A percentile compares a stretch with the other conserved stretches of the same genome.
These are phyloP conservation scores for Crithidia bombi DNA, from an alignment of 208 protist genomes.

Conservation along the genomic window DNA sequence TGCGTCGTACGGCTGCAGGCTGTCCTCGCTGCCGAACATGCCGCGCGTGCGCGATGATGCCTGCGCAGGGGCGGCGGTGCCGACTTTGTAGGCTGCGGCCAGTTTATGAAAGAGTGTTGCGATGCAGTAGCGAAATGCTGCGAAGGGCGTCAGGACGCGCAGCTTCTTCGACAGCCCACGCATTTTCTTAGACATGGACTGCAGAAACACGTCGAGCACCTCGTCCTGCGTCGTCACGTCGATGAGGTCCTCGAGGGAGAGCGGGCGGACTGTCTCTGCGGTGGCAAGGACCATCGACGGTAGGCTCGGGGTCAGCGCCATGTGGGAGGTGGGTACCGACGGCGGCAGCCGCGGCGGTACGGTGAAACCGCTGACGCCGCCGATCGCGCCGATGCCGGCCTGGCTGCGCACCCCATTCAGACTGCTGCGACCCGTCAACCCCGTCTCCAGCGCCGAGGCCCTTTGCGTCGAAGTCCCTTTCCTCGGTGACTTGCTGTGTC, in stretches of 20 bases:
- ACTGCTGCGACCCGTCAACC: not conserved
- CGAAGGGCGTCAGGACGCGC: constrained; percentile 29
- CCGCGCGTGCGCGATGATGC: not conserved
- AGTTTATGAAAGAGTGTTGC: not conserved
- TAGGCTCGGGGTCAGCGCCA: not conserved
- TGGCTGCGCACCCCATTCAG: not conserved
- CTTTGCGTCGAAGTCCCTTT: not conserved
- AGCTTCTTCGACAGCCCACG: constrained; percentile 41
- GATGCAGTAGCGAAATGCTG: constrained; percentile 35
- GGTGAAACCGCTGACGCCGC: not conserved
- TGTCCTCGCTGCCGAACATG: constrained; percentile 3
- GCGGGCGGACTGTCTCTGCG: constrained; percentile 3
- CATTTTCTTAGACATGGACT: constrained; percentile 21
- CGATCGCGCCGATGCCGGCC: not conserved
- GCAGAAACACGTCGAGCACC: constrained; percentile 38
- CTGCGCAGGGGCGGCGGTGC: not conserved
- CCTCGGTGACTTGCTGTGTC: not conserved
- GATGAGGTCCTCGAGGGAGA: constrained; percentile 37
- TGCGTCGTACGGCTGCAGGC: no score
- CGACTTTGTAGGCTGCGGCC: not conserved
- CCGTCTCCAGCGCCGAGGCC: not conserved
- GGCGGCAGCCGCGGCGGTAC: not conserved
- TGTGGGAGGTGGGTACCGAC: not conserved
- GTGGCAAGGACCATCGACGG: not conserved
- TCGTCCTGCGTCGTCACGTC: constrained; percentile 46